Base-by-base conservation (phyloP, 768 basidiomycete species). In the Pleurotus sapidus region DNA sequence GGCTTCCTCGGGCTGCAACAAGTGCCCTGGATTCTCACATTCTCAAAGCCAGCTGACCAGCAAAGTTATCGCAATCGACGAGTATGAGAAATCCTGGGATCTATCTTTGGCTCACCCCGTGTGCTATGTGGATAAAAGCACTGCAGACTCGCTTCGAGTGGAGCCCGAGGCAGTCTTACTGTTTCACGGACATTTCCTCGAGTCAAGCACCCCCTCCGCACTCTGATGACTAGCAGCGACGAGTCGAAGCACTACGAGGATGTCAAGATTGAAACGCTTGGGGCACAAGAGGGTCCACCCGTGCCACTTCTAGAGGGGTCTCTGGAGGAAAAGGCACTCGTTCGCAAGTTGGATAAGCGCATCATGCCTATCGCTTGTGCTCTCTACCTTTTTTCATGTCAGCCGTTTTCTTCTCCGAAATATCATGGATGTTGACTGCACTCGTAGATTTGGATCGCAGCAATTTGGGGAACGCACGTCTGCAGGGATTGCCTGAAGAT, bases 321-420 rank as follows among this genome's bases (percentile, higher is more conserved):
- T 6, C 57, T 58, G 9, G 80, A 81, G 53, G 87, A 89, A 65
- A 72, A 64, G 58, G 68, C 64, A 20, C 77, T 91, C 2, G 73
- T 90, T 18, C 77, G 81, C 64, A 89, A 87, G 64, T 74, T 91
- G 49, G 89, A 91, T 63, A 50, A 63, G 55, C 76, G 87, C 42
- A 90, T 91, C 56, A 70, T 91, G 56, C 89, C 89, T 37, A 84
- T 90, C 47, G 75, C 84, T 1, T 90, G 87, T 63, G 61, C 88
- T n/a, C 77, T 91, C 30, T 91, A 91, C 62, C 75, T 91, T 23
- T 90, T 87, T 67, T 87, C 88, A 30, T 91, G 89, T 88, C 56
- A 68, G 86, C 79, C n/a, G 1, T 8, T 17, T 49, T 34, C n/a
- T 47, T 39, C 57, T 54, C 14, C 15, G 45, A 3, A 42, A 6